A percentile compares a stretch with the other conserved stretches of the same genome.
phyloP scores from a whole-genome alignment of 2,329 filamentous ascomycete species.

The Ophiocordyceps robertsii region DNA sequence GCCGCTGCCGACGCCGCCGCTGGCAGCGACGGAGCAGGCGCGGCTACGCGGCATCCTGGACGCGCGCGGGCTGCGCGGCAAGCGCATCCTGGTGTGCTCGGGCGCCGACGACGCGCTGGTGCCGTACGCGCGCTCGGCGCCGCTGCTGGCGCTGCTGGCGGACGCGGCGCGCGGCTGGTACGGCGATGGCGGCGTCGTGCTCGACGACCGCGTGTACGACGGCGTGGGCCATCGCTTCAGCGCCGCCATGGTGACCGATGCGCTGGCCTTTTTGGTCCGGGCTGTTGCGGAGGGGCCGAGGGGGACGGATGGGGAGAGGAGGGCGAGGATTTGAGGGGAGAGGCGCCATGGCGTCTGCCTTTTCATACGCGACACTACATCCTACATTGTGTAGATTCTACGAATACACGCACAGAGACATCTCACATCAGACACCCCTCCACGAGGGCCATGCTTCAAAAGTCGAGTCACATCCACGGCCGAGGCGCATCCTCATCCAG shows the following conservation, averaged over 20 bases:
- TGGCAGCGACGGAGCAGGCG: constrained; percentile 23
- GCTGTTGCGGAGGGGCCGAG: constrained; percentile 22
- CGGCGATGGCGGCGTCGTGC: constrained; percentile 37
- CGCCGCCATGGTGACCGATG: constrained; percentile 50
- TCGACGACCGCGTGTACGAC: constrained; percentile 56
- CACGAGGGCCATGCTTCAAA: too few species aligned
- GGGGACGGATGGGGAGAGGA: constrained; percentile 11
- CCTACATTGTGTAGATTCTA: too few species aligned
- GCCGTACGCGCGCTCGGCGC: constrained; percentile 46
- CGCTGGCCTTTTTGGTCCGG: constrained; percentile 48
- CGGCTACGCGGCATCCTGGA: constrained; percentile 33
- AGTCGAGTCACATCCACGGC: constrained; percentile 27
- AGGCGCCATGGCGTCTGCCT: too few species aligned
- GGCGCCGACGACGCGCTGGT: constrained; percentile 60
- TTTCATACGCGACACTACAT: too few species aligned
- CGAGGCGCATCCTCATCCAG: constrained; percentile 23
- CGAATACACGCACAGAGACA: too few species aligned
- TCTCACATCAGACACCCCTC: too few species aligned
- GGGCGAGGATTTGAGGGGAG: constrained; percentile 10
- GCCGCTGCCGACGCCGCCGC: constrained; percentile 15
- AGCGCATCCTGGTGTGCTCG: constrained; percentile 50
- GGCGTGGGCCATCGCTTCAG: constrained; percentile 59
- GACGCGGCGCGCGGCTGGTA: constrained; percentile 38
- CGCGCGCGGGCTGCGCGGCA: constrained; percentile 35
- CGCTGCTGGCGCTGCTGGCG: constrained; percentile 50